A percentile compares a stretch with the other conserved stretches of the same genome.
Evolutionary conservation across 2,329 filamentous ascomycete genomes (phyloP).

Genomic region (Alternaria postmessia): DNA sequence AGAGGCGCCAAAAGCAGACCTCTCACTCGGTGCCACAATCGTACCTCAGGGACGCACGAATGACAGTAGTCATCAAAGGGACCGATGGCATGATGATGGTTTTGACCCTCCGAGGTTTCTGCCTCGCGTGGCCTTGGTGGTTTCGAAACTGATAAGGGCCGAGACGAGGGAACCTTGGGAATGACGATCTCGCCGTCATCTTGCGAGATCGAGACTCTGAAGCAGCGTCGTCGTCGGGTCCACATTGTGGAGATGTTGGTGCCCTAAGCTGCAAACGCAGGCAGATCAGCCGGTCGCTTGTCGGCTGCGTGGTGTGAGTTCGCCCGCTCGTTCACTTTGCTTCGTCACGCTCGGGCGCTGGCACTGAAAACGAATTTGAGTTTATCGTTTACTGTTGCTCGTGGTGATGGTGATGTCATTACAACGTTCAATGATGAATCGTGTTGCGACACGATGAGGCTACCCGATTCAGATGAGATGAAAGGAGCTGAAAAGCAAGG

Average conservation of each 20-base stretch:
- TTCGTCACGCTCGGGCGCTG: constrained; percentile 2
- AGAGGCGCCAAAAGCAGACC: constrained; percentile 15
- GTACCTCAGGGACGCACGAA: constrained; percentile 23
- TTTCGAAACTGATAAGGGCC: constrained; percentile 23
- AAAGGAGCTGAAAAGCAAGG: constrained; percentile 21
- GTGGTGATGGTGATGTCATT: constrained; percentile 1
- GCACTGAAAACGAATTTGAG: not conserved
- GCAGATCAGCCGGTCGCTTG: constrained; percentile 24
- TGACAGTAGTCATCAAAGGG: constrained; percentile 5
- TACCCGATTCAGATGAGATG: constrained; percentile 21
- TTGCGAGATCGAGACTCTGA: constrained; percentile 21
- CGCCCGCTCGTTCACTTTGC: constrained; percentile 1
- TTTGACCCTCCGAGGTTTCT: constrained; percentile 1
- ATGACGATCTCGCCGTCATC: constrained; percentile 10
- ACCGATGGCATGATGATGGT: not conserved
- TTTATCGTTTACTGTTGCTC: not conserved
- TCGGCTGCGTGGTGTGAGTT: constrained; percentile 1
- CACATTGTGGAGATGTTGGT: constrained; percentile 15
- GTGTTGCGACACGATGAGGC: not conserved
- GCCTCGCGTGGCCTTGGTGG: constrained; percentile 10
- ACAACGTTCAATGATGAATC: not conserved
- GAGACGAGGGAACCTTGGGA: not conserved
- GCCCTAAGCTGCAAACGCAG: constrained; percentile 9
- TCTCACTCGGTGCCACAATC: constrained; percentile 10
- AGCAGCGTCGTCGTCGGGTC: constrained; percentile 8